Evolutionary conservation across 768 basidiomycete species (phyloP).

Genomic region (Saitozyma sp.): DNA sequence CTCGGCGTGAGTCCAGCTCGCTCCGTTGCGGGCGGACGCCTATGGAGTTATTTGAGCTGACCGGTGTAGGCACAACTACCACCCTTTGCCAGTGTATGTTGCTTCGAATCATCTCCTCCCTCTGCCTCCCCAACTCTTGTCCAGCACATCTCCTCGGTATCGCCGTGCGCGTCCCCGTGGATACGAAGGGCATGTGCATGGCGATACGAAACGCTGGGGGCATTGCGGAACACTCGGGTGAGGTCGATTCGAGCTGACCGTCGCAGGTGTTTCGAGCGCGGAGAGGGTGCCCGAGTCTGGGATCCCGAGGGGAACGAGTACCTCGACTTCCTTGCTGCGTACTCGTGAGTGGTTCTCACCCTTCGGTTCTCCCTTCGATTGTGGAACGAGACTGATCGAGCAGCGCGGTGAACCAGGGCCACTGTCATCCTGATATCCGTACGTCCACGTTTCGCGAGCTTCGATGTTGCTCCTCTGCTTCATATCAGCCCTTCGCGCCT

Average conservation of each 20-base stretch:
- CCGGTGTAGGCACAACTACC: conserved; percentile 70
- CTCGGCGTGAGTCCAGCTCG: conserved; percentile 36
- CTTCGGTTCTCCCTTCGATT: too few species aligned
- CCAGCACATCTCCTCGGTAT: too few species aligned
- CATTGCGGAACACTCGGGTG: too few species aligned
- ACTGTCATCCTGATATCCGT: conserved; percentile 48
- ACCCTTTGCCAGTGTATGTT: conserved; percentile 75
- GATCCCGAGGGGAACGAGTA: conserved; percentile 94
- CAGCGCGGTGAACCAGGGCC: conserved; percentile 83
- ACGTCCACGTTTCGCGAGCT: conserved; percentile 7
- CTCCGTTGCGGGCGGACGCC: too few species aligned
- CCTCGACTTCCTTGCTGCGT: conserved; percentile 97
- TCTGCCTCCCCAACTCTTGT: too few species aligned
- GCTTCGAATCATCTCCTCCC: too few species aligned
- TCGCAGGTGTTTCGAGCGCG: conserved; percentile 75
- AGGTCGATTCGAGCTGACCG: neutral
- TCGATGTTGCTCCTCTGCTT: neutral
- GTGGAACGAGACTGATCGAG: conserved; percentile 7
- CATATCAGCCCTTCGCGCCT: too few species aligned
- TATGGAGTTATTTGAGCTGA: conserved; percentile 27
- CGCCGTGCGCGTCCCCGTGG: too few species aligned
- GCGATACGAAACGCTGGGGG: too few species aligned
- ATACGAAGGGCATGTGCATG: too few species aligned
- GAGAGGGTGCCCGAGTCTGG: conserved; percentile 75
- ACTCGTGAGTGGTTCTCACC: conserved; percentile 66